Evolutionary conservation across 1,139 yeast genomes (phyloP).

Genomic region (Chernovozyma sophiae-reginae): DNA sequence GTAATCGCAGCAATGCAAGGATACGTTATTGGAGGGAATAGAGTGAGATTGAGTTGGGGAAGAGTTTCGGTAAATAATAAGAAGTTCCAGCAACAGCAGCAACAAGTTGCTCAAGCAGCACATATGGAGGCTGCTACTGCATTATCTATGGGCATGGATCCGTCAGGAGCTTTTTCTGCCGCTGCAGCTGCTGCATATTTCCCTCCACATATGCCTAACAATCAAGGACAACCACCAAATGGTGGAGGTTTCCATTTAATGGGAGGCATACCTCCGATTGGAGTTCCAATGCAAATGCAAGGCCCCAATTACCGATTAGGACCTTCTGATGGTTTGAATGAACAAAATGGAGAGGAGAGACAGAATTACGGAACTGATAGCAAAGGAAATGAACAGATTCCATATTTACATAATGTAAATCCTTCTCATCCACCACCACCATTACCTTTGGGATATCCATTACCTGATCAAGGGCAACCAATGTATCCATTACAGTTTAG

Average conservation of each 20-base stretch:
- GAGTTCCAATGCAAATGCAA: slow-evolving; percentile 7
- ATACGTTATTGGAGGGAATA: slow-evolving; percentile 77
- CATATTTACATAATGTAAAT: not conserved
- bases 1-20: slow-evolving; percentile 94
- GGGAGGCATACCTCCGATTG: slow-evolving; percentile 1
- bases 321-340: not conserved
- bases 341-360: not conserved
- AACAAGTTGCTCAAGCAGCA: slow-evolving; percentile 30
- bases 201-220: slow-evolving; percentile 10
- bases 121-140: slow-evolving; percentile 36
- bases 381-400: not conserved
- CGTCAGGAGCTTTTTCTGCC: slow-evolving; percentile 23
- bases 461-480: not conserved
- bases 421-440: not conserved
- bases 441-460: not conserved
- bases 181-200: slow-evolving; percentile 20
- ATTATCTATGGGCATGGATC: slow-evolving; percentile 34
- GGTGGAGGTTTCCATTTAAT: slow-evolving; percentile 1
- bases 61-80: slow-evolving; percentile 42
- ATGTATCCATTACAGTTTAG: not conserved
- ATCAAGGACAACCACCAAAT: slow-evolving; percentile 1
- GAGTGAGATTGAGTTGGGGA: slow-evolving; percentile 91
- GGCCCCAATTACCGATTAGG: slow-evolving; percentile 6
- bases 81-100: slow-evolving; percentile 32
- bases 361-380: not conserved